phyloP scores from a whole-genome alignment of 768 basidiomycete species.

The Hygrocybe punicea region DNA sequence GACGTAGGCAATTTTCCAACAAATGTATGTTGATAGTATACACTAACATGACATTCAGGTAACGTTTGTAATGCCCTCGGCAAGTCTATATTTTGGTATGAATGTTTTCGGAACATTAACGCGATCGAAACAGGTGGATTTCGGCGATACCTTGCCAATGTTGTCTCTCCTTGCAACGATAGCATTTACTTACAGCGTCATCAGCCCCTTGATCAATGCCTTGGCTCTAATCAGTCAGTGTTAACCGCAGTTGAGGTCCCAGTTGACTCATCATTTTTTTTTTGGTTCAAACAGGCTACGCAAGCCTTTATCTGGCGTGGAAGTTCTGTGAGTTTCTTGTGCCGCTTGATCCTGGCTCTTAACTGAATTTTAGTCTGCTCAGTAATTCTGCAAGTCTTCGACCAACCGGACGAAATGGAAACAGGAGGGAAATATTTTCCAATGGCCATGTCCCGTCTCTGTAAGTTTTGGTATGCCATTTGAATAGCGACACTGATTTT shows the following conservation, averaged over 20 bases:
- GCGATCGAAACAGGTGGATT: conserved; percentile 39
- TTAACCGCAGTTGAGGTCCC: neutral
- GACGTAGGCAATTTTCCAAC: conserved; percentile 18
- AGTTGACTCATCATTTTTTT: neutral
- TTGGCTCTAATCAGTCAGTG: conserved; percentile 53
- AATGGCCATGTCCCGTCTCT: conserved; percentile 19
- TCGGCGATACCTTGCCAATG: conserved; percentile 48
- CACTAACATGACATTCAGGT: conserved; percentile 24
- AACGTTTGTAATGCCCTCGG: conserved; percentile 54
- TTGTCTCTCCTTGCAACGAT: conserved; percentile 53
- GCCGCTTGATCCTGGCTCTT: neutral
- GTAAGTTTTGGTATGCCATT: conserved; percentile 30
- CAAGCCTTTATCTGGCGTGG: conserved; percentile 58
- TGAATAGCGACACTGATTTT: conserved; percentile 10
- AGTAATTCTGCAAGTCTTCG: conserved; percentile 43
- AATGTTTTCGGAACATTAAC: neutral
- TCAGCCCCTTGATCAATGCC: conserved; percentile 64
- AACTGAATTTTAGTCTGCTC: neutral
- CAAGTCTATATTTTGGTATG: conserved; percentile 20
- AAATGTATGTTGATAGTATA: neutral
- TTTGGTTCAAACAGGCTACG: conserved; percentile 37
- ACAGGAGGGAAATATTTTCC: conserved; percentile 10
- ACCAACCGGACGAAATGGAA: conserved; percentile 11
- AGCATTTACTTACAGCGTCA: conserved; percentile 55
- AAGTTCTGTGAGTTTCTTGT: conserved; percentile 46